Percentiles rank a stretch among this genome's conserved stretches.
Evolutionary conservation across 805 yeast genomes (phyloP).

Genomic region (Yarrowia hollandica): DNA sequence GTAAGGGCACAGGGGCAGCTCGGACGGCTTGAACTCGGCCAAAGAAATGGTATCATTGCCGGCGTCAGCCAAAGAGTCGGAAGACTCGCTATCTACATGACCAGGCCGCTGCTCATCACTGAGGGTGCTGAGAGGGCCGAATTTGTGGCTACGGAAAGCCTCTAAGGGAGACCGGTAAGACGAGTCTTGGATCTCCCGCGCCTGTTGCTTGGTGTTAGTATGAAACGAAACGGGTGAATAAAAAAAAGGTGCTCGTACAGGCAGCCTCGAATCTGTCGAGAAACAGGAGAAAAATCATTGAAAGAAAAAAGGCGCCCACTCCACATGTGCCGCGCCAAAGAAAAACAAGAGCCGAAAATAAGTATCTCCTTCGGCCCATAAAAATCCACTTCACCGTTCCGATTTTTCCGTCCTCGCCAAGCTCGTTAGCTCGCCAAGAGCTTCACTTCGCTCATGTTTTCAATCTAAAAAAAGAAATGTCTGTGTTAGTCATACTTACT

Average conservation of each 20-base stretch:
- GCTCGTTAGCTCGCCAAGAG: neutral
- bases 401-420: conserved; percentile 6
- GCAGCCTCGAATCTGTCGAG: neutral
- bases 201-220: conserved; percentile 24
- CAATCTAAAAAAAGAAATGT: neutral
- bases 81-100: conserved; percentile 17
- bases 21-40: conserved; percentile 28
- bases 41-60: conserved; percentile 15
- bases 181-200: conserved; percentile 16
- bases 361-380: neutral
- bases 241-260: too few species aligned
- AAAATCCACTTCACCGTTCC: too few species aligned
- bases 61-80: neutral
- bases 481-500: conserved; percentile 28
- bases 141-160: conserved; percentile 29
- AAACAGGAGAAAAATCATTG: neutral
- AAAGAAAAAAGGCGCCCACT: neutral
- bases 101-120: neutral
- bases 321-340: neutral
- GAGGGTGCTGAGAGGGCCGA: conserved; percentile 8
- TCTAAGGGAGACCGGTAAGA: conserved; percentile 24
- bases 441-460: neutral
- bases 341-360: neutral
- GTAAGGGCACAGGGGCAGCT: conserved; percentile 18
- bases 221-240: neutral